Evolutionary conservation across 2,329 filamentous ascomycete species (phyloP).

Genomic region (Cladobotryum mycophilum): DNA sequence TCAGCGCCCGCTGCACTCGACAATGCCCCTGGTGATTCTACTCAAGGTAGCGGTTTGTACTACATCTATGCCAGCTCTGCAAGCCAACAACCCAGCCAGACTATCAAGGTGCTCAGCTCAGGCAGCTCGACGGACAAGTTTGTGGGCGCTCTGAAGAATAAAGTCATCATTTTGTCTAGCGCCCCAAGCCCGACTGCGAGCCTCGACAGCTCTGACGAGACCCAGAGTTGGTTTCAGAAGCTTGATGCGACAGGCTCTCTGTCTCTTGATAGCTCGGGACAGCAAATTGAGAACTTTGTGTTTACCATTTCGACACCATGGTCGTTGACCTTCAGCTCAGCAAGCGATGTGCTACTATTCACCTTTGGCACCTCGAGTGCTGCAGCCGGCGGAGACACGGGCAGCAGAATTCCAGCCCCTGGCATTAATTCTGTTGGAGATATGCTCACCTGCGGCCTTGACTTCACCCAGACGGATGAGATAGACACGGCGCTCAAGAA

Average conservation of each 20-base stretch:
- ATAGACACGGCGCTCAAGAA: background rate
- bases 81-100: background rate
- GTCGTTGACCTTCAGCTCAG: constrained; percentile 9
- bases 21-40: background rate
- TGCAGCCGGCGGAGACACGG: background rate
- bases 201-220: constrained; percentile 4
- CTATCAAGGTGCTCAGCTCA: background rate
- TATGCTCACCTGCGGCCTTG: constrained; percentile 6
- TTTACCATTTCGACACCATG: background rate
- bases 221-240: constrained; percentile 4
- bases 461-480: background rate
- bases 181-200: constrained; percentile 1
- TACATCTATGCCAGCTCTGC: constrained; percentile 10
- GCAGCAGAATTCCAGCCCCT: constrained; percentile 1
- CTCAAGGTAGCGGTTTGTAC: background rate
- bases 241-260: background rate
- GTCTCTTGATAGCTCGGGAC: background rate
- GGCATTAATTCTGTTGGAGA: constrained; percentile 1
- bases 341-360: constrained; percentile 3
- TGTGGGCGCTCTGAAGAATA: constrained; percentile 2
- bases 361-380: constrained; percentile 4
- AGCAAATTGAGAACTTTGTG: background rate
- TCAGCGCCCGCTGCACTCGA: background rate
- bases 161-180: constrained; percentile 2
- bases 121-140: constrained; percentile 6